Conservation (phyloP, 164 flowering plant genomes). For the Vitis labrusca region DNA sequence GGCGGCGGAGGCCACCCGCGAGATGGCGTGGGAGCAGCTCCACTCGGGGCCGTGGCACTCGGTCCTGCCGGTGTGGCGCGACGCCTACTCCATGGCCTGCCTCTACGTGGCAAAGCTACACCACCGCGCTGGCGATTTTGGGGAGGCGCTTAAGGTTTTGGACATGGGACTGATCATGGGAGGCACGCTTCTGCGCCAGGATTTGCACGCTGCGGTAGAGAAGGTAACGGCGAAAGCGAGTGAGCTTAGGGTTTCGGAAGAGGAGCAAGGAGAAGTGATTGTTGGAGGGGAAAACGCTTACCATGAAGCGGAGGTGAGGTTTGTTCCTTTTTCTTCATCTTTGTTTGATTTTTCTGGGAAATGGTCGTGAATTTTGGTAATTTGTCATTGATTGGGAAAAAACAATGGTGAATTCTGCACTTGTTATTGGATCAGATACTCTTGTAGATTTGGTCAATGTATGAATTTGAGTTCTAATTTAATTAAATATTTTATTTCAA, state of each 20-base stretch:
- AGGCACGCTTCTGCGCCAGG: slow-evolving; percentile 58
- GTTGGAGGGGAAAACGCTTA: slow-evolving; percentile 5
- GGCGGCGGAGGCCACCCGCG: slow-evolving; percentile 89
- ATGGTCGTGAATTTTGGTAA: background rate
- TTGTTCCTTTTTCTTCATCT: slow-evolving; percentile 7
- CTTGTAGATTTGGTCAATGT: no score
- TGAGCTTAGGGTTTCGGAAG: slow-evolving; percentile 14
- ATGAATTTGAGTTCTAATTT: no score
- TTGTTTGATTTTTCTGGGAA: background rate
- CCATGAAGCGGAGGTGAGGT: slow-evolving; percentile 49
- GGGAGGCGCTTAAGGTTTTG: slow-evolving; percentile 67
- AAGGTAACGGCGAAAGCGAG: slow-evolving; percentile 22
- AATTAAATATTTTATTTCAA: no score
- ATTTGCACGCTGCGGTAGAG: slow-evolving; percentile 50
- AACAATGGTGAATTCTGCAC: no score
- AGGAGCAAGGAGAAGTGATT: background rate
- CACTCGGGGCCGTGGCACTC: slow-evolving; percentile 98
- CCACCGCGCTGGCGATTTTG: slow-evolving; percentile 38
- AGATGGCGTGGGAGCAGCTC: slow-evolving; percentile 99
- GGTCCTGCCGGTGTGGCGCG: slow-evolving; percentile 85
- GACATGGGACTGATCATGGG: slow-evolving; percentile 96
- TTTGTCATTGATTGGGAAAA: background rate
- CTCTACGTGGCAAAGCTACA: slow-evolving; percentile 61
- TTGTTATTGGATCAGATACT: no score
- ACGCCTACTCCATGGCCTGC: slow-evolving; percentile 94